Percentiles rank a stretch among this genome's conserved stretches.
Conservation (phyloP, 164 flowering plant species). For the Umbellularia californica region DNA sequence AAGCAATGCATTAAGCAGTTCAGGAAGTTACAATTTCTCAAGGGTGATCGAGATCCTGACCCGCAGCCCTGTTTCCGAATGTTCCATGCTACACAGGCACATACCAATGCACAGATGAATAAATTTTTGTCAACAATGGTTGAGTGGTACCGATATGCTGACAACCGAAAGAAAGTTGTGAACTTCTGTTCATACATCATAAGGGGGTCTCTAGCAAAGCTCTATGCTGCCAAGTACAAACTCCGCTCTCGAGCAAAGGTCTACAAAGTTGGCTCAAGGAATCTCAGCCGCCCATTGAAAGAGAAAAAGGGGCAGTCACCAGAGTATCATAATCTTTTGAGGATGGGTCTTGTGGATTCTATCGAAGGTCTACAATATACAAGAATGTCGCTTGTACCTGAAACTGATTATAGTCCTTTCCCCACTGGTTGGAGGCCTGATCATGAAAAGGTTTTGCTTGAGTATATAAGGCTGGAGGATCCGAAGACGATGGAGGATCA, state of each 20-base stretch:
- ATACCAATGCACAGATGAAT: conserved; percentile 96
- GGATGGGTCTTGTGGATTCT: conserved; percentile 93
- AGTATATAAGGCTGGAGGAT: conserved; percentile 70
- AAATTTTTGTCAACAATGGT: conserved; percentile 82
- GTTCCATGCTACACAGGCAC: conserved; percentile 99
- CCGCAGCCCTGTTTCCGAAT: conserved; percentile 98
- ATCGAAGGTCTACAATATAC: conserved; percentile 88
- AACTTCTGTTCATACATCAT: conserved; percentile 90
- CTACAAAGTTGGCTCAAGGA: conserved; percentile 77
- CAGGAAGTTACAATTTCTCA: conserved; percentile 72
- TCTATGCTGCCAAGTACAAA: conserved; percentile 97
- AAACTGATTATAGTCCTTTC: conserved; percentile 82
- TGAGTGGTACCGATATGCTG: conserved; percentile 92
- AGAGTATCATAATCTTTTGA: conserved; percentile 80
- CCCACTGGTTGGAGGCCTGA: conserved; percentile 84
- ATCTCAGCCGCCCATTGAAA: conserved; percentile 83
- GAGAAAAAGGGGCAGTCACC: conserved; percentile 94
- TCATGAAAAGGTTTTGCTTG: conserved; percentile 79
- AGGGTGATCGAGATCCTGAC: conserved; percentile 96
- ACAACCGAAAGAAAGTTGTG: conserved; percentile 85
- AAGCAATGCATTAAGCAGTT: conserved; percentile 91
- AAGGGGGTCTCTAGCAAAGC: conserved; percentile 96
- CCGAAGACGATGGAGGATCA: conserved; percentile 70
- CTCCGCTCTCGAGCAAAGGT: conserved; percentile 95
- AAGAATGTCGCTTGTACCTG: conserved; percentile 89